Conservation (phyloP, 352 stramenopile genomes). For the Phytophthora syringae region DNA sequence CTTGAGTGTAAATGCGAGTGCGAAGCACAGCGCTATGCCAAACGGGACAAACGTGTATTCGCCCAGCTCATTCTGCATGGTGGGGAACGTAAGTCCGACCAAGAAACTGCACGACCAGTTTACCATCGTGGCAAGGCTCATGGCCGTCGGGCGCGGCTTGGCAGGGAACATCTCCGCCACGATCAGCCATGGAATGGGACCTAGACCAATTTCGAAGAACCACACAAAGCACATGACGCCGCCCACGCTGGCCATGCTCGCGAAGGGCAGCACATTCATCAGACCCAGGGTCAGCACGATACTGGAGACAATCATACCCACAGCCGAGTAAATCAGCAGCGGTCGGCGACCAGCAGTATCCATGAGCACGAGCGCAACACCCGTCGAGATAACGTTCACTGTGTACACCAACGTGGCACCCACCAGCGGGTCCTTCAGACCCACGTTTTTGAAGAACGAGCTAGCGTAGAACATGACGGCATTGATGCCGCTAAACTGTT, state of each 20-base stretch:
- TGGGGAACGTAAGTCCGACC: constrained; percentile 94
- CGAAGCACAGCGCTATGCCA: constrained; percentile 73
- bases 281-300: constrained; percentile 71
- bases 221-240: constrained; percentile 82
- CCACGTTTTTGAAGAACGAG: constrained; percentile 78
- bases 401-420: constrained; percentile 68
- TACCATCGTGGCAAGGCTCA: constrained; percentile 92
- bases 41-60: constrained; percentile 94
- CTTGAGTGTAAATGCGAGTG: constrained; percentile 80
- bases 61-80: constrained; percentile 84
- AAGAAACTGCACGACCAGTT: constrained; percentile 97
- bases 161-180: constrained; percentile 97
- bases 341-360: constrained; percentile 73
- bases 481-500: constrained; percentile 82
- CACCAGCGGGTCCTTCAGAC: constrained; percentile 69
- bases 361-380: constrained; percentile 76
- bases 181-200: constrained; percentile 96
- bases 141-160: constrained; percentile 92
- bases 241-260: constrained; percentile 62
- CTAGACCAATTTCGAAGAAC: constrained; percentile 77
- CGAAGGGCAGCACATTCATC: constrained; percentile 70
- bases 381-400: constrained; percentile 78
- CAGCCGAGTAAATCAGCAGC: constrained; percentile 73
- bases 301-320: constrained; percentile 74
- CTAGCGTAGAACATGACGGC: constrained; percentile 85